Percentiles rank a stretch among this genome's conserved stretches.
Conservation (phyloP, 2,329 filamentous ascomycete species). For the Colletotrichum sublineola region DNA sequence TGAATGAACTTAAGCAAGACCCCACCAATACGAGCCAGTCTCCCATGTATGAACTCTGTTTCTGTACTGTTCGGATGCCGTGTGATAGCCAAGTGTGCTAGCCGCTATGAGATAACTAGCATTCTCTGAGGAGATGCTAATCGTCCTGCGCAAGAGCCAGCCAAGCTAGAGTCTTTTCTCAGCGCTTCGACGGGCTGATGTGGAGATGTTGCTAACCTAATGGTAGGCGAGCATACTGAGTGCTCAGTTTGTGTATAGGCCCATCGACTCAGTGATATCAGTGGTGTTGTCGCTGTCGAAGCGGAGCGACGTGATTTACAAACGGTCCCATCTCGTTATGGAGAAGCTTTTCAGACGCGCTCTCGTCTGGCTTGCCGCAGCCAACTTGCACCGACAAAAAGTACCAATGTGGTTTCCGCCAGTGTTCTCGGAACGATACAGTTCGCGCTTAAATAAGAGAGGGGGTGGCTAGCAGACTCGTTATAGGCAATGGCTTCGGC, state of each 20-base stretch:
- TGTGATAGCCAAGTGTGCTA: background rate
- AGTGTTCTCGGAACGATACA: background rate
- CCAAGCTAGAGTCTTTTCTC: background rate
- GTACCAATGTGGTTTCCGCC: background rate
- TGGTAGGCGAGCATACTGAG: background rate
- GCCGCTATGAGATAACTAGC: background rate
- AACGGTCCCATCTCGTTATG: background rate
- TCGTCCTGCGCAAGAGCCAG: background rate
- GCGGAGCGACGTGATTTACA: background rate
- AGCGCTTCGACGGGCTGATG: background rate
- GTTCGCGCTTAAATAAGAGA: background rate
- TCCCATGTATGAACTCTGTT: conserved; percentile 17
- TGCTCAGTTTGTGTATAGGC: background rate
- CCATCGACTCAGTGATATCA: background rate
- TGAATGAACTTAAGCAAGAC: conserved; percentile 49
- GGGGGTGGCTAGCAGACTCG: background rate
- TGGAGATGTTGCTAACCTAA: background rate
- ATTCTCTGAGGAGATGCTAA: background rate
- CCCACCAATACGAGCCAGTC: conserved; percentile 38
- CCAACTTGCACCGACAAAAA: background rate
- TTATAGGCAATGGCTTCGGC: background rate
- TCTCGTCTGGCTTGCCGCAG: background rate
- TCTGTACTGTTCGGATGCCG: background rate
- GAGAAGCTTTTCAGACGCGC: background rate
- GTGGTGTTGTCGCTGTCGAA: background rate